Evolutionary conservation across 257 asterid species (phyloP).

Genomic region (Nicotiana benthamiana): DNA sequence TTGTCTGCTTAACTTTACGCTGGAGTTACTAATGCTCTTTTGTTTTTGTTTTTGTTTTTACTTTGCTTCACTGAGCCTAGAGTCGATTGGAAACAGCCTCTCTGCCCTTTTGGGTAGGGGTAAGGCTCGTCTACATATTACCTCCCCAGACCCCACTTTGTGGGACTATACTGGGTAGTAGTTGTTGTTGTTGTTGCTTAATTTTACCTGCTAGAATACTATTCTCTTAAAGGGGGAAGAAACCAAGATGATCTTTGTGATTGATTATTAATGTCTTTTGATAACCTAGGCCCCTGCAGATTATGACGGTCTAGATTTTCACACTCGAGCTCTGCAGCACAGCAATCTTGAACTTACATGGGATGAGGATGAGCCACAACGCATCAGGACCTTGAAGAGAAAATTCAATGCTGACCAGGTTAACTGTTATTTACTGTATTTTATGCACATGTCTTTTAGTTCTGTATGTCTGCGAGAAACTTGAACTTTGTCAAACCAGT

Average conservation of each 20-base stretch:
- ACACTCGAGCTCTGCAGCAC: slow-evolving; percentile 80
- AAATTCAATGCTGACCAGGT: slow-evolving; percentile 74
- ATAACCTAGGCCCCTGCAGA: slow-evolving; percentile 57
- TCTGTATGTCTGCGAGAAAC: not conserved
- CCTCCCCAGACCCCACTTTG: no score
- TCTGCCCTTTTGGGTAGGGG: no score
- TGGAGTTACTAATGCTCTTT: no score
- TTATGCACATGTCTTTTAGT: not conserved
- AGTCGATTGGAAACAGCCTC: no score
- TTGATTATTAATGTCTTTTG: not conserved
- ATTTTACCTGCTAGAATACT: not conserved
- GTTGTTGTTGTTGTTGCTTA: no score
- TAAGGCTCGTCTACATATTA: no score
- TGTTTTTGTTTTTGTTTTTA: no score
- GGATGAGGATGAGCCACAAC: slow-evolving; percentile 98
- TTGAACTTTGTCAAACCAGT: not conserved
- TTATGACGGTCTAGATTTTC: slow-evolving; percentile 79
- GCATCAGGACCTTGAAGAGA: slow-evolving; percentile 53
- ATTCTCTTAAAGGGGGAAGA: not conserved
- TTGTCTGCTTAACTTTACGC: no score
- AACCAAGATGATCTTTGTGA: not conserved
- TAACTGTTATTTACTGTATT: slow-evolving; percentile 11
- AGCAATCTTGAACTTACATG: slow-evolving; percentile 77
- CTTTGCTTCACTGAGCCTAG: no score
- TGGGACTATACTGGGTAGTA: no score